A percentile compares a stretch with the other conserved stretches of the same genome.
Evolutionary conservation across 108 stramenopile species (phyloP).

Genomic region (Skeletonema marinoi): DNA sequence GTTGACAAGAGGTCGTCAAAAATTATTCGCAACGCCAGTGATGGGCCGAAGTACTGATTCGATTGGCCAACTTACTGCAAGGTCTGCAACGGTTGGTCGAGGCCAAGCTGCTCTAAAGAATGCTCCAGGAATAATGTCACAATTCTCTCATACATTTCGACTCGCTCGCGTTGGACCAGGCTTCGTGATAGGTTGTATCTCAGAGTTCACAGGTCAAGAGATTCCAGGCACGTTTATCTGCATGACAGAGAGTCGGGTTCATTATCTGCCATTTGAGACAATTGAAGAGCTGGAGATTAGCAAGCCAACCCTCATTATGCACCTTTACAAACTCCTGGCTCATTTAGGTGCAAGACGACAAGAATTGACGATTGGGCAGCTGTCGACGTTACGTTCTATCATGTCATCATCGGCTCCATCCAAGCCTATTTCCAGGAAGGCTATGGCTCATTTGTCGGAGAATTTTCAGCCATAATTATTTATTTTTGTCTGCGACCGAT

Average conservation of each 20-base stretch:
- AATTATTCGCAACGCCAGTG: slow-evolving; percentile 5
- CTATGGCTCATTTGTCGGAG: slow-evolving; percentile 19
- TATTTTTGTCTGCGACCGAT: no score
- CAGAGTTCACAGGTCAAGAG: slow-evolving; percentile 40
- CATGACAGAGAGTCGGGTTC: slow-evolving; percentile 54
- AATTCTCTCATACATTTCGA: slow-evolving; percentile 59
- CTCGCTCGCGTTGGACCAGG: slow-evolving; percentile 69
- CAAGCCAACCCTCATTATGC: slow-evolving; percentile 59
- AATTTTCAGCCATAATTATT: neutral
- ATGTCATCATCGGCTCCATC: slow-evolving; percentile 67
- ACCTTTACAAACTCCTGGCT: slow-evolving; percentile 70
- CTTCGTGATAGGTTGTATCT: slow-evolving; percentile 46
- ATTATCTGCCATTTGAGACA: slow-evolving; percentile 60
- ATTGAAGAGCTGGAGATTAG: slow-evolving; percentile 53
- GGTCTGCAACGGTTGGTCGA: slow-evolving; percentile 47
- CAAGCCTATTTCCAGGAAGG: slow-evolving; percentile 47
- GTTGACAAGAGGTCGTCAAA: slow-evolving; percentile 21
- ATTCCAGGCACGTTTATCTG: slow-evolving; percentile 40
- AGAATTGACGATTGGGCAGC: slow-evolving; percentile 68
- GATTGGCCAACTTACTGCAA: slow-evolving; percentile 51
- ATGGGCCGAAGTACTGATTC: slow-evolving; percentile 19
- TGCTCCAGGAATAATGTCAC: slow-evolving; percentile 23
- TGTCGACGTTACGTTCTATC: slow-evolving; percentile 65
- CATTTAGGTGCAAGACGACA: slow-evolving; percentile 64
- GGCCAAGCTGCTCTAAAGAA: slow-evolving; percentile 19